Evolutionary conservation across 169 alveolate species (phyloP), one percentile per base, ranked within the genome.

Genomic region (Plasmodium cynomolgi): DNA sequence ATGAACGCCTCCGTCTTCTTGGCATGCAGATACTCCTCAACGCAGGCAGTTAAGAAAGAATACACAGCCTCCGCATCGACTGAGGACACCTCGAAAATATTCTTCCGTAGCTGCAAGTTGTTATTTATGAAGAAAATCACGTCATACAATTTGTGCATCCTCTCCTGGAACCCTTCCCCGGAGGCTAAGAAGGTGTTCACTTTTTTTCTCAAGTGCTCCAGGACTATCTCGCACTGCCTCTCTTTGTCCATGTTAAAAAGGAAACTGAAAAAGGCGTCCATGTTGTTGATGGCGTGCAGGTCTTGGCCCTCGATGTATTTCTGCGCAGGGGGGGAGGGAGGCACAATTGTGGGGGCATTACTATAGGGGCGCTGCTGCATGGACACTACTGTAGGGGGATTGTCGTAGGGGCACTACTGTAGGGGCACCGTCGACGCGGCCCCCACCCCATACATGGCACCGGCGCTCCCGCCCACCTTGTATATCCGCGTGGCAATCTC

Each of bases 221-320:
- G 71, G 20, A 88, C 88, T n/a, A 88, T 88, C 41, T 88, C 83
- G 29, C 13, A 26, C 37, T 88, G 94, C 73, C 82, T 68, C 47
- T 37, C 77, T 62, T 29, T 50, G 15, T 26, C 37, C 94, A 88
- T 88, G 84, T 88, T 88, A n/a, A 88, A 79, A 20, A 88, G 73
- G 82, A 88, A 88, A n/a, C 44, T 56, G 62, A 88, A 88, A 47
- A 88, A 88, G 47, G 62, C 37, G 33, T 88, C 94, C 90, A 88
- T 79, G 29, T 77, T 79, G 37, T 88, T 88, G 8, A 88, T 79
- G 9, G 81, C 77, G 34, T 88, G 81, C n/a, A 88, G 44, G 15
- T 88, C 90, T 72, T 88, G 85, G 39, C 47, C 47, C 15, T 88
- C 83, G 34, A 88, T 79, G 56, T 88, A 88, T 79, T 88, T 80